Evolutionary conservation across 768 basidiomycete genomes (phyloP).

Genomic region (Pisolithus albus): DNA sequence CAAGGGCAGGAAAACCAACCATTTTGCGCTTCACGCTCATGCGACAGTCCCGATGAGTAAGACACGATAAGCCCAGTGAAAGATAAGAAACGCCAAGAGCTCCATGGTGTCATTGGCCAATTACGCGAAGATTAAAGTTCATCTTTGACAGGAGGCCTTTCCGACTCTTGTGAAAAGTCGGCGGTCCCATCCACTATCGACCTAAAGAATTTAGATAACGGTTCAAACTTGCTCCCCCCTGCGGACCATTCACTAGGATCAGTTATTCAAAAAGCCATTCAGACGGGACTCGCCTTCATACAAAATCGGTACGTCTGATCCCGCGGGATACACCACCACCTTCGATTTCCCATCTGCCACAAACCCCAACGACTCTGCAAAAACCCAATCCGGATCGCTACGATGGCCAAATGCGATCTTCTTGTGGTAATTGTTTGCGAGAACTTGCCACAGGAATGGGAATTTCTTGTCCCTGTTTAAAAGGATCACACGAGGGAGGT

Average conservation of each 20-base stretch:
- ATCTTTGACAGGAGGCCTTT: constrained; percentile 29
- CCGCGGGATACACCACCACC: constrained; percentile 64
- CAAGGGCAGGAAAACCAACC: not conserved
- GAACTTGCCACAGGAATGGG: constrained; percentile 75
- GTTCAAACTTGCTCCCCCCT: constrained; percentile 71
- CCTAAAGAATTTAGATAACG: constrained; percentile 67
- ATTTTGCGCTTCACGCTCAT: not conserved
- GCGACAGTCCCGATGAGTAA: not conserved
- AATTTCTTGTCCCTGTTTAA: constrained; percentile 70
- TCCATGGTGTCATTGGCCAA: not conserved
- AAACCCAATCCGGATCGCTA: constrained; percentile 58
- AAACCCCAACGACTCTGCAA: constrained; percentile 52
- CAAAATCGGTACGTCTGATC: constrained; percentile 46
- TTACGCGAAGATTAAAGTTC: constrained; percentile 18
- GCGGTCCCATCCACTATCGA: constrained; percentile 63
- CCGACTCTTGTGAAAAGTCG: constrained; percentile 40
- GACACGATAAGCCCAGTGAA: not conserved
- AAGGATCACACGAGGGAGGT: constrained; percentile 54
- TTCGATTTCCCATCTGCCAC: constrained; percentile 52
- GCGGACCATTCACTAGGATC: constrained; percentile 1
- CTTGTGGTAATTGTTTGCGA: constrained; percentile 65
- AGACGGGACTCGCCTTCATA: constrained; percentile 54
- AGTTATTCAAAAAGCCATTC: not conserved
- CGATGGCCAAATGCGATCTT: constrained; percentile 57
- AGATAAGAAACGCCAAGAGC: not conserved